Evolutionary conservation across 192 early-diverging fungal species (phyloP), one percentile per base, ranked within the genome.

Genomic region (Geranomyces variabilis): DNA sequence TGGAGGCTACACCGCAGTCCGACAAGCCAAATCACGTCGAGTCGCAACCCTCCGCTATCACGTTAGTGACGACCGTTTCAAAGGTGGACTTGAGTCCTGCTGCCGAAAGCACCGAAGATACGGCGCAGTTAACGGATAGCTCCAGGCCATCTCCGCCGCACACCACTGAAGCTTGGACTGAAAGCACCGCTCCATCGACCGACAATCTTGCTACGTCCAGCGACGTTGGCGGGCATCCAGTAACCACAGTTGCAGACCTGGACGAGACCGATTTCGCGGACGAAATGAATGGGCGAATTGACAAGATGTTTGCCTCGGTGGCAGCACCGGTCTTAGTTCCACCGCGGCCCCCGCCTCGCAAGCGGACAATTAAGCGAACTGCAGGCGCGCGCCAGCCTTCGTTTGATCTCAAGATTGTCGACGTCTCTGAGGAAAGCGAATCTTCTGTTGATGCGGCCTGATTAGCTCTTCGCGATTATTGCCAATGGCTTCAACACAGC

Each of bases 231-330:
- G 22, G 3, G 19, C 26, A 7, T 60, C 58, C 4, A 60, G 26
- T 9, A 33, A 24, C 17, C 24, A 29, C 19, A 29, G 63, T 6
- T 21, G 43, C 15, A 19, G 41, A 64, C 12, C 10, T 36, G 63
- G n/a, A 64, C 34, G n/a, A 41, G 3, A 3, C 19, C 5, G 30
- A 6, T 17, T 64, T 64, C 41, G 63, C 63, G 12, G 63, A 64
- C 13, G 63, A 64, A 5, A 31, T 64, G 44, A n/a, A 36, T 9
- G 63, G 44, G 4, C 15, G 21, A 9, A 64, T 64, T 36, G 9
- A 64, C 63, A 13, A 64, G 41, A 29, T 64, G 41, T 64, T 64
- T 64, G 63, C 58, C 4, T 26, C 51, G 17, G 24, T n/a, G 24
- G 19, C 51, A 7, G 51, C 51, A n/a, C 7, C 51, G 19, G n/a